Evolutionary conservation across 345 rosid species (phyloP).

Genomic region (Linum tenue): DNA sequence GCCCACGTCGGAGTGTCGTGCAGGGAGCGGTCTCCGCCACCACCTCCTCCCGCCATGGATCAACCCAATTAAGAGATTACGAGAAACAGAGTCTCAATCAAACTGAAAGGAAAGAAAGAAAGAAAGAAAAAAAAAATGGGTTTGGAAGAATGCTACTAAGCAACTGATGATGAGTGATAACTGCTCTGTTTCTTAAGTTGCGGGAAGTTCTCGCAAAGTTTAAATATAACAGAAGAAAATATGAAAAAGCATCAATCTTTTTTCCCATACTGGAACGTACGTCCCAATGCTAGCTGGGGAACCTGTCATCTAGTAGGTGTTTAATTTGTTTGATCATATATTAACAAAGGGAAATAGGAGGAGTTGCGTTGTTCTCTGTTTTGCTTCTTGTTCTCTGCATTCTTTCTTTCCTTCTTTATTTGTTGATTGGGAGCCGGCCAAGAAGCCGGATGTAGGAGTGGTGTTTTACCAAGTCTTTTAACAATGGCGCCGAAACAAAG

Average conservation of each 20-base stretch:
- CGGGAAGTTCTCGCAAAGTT: too few species aligned
- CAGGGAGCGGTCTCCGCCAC: slow-evolving; percentile 26
- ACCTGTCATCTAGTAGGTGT: neutral
- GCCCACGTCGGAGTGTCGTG: slow-evolving; percentile 23
- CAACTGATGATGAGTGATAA: too few species aligned
- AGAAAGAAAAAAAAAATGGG: too few species aligned
- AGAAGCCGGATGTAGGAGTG: neutral
- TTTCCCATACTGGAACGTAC: neutral
- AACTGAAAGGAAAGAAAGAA: neutral
- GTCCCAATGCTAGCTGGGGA: neutral
- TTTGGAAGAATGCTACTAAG: too few species aligned
- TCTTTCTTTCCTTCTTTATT: neutral
- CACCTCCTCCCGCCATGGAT: slow-evolving; percentile 29
- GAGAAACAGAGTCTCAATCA: neutral
- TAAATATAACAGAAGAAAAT: too few species aligned
- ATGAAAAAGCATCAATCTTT: too few species aligned
- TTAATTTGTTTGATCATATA: too few species aligned
- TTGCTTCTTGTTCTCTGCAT: neutral
- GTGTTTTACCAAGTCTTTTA: too few species aligned
- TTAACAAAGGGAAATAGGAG: too few species aligned
- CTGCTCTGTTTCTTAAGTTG: too few species aligned
- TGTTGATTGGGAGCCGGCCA: neutral
- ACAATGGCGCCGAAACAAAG: too few species aligned
- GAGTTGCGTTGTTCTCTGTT: neutral
- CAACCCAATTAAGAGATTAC: neutral